Evolutionary conservation across 208 protist genomes (phyloP), one percentile per base, ranked within the genome.

Genomic region (Trypanosoma cruzi): DNA sequence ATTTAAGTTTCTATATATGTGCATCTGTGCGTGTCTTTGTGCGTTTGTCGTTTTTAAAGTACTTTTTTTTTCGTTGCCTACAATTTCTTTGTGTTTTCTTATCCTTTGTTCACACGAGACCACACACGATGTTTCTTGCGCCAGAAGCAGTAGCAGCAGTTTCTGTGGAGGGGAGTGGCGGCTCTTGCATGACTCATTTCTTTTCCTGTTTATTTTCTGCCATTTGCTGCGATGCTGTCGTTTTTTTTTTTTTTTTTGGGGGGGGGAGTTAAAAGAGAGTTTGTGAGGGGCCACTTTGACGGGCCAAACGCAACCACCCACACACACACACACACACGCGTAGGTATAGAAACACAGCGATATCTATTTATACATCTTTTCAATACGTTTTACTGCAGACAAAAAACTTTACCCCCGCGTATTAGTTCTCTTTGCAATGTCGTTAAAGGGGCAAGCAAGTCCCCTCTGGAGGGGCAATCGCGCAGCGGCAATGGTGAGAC

Each of bases 281-380:
- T 44, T 44, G 40, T 13, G 13, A 44, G 1, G 1, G 18, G 7
- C 40, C 40, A 14, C 40, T 16, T 7, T 44, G 11, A 13, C 40
- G n/a, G n/a, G n/a, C n/a, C n/a, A n/a, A n/a, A 44, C 10, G 11
- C 40, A 44, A 44, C 7, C 11, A 40, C 7, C 13, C 40, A 44
- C 40, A 44, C 40, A 44, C 8, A 44, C 8, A 44, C 40, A 44
- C 8, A 44, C 18, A 44, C 18, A 44, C 18, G 18, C 18, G 11
- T 40, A 40, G 4, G 11, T 44, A 44, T 44, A 44, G 10, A 44
- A 2, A 14, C 18, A 44, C 40, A n/a, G 32, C 2, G 16, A 16
- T 29, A 13, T 36, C n/a, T 53, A 31, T 64, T 7, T 64, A 40
- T 52, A 36, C 26, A 64, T 52, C 7, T 64, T 24, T 64, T 32